Conservation (phyloP, 2,329 filamentous ascomycete genomes). For the Fusarium kyushuense region DNA sequence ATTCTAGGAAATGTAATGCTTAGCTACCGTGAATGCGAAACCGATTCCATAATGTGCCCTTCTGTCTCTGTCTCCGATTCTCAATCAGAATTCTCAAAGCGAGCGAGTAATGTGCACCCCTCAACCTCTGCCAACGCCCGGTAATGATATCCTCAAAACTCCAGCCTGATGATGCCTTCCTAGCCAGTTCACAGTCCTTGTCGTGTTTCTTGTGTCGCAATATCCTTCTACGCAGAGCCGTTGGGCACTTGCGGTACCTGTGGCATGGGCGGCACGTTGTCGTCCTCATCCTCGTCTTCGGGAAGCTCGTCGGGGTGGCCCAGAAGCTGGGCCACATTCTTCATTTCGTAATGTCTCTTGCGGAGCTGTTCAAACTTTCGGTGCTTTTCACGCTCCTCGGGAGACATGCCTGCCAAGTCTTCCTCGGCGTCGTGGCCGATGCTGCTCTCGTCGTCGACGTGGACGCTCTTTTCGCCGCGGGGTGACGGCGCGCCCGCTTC, state of each 20-base stretch:
- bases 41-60: conserved; percentile 30
- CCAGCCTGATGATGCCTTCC: conserved; percentile 36
- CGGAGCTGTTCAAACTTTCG: conserved; percentile 88
- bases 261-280: conserved; percentile 57
- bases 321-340: conserved; percentile 87
- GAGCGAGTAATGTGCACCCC: conserved; percentile 27
- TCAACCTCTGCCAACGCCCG: conserved; percentile 45
- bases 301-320: conserved; percentile 78
- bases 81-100: conserved; percentile 35
- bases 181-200: conserved; percentile 16
- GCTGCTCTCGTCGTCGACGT: conserved; percentile 75
- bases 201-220: conserved; percentile 18
- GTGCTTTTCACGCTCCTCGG: conserved; percentile 91
- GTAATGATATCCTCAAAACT: conserved; percentile 48
- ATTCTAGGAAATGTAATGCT: conserved; percentile 40
- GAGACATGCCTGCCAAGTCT: conserved; percentile 64
- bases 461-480: conserved; percentile 75
- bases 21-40: conserved; percentile 32
- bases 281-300: conserved; percentile 71
- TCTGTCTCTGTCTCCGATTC: conserved; percentile 20
- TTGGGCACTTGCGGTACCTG: conserved; percentile 60
- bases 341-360: conserved; percentile 99
- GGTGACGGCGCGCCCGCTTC: conserved; percentile 56
- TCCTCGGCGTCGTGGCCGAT: conserved; percentile 70
- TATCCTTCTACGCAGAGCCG: conserved; percentile 49